These are phyloP conservation scores for Lasiodiplodia theobromae DNA, from an alignment of 2,329 filamentous ascomycete genomes.

Conservation along the genomic window DNA sequence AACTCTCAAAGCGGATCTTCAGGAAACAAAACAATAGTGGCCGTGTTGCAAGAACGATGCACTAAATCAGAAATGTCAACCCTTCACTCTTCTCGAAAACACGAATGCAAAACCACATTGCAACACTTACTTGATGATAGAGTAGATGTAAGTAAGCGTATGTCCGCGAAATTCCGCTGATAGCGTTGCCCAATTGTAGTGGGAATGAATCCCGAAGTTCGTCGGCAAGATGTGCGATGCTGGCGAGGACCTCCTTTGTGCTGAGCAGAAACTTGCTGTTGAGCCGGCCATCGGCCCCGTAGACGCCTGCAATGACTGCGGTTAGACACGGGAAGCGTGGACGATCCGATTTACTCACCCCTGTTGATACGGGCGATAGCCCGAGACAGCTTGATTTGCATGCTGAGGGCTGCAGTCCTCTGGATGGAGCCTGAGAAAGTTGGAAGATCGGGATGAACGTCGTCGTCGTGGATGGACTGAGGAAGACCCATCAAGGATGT, in stretches of 20 bases:
- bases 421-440: slow-evolving; percentile 50
- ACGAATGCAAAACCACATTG: background rate
- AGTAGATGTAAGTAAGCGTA: slow-evolving; percentile 48
- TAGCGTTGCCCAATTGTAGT: slow-evolving; percentile 45
- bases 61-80: slow-evolving; percentile 37
- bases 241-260: slow-evolving; percentile 51
- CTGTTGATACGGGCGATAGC: slow-evolving; percentile 54
- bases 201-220: slow-evolving; percentile 50
- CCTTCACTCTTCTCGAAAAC: background rate
- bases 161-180: slow-evolving; percentile 51
- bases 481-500: slow-evolving; percentile 62
- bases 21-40: slow-evolving; percentile 55
- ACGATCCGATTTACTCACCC: slow-evolving; percentile 43
- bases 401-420: slow-evolving; percentile 49
- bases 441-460: slow-evolving; percentile 58
- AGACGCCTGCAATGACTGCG: slow-evolving; percentile 46
- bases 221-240: slow-evolving; percentile 49
- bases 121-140: slow-evolving; percentile 49
- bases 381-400: slow-evolving; percentile 57
- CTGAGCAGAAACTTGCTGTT: slow-evolving; percentile 47
- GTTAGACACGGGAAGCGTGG: background rate
- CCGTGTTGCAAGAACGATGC: slow-evolving; percentile 50
- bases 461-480: slow-evolving; percentile 58
- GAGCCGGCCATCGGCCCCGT: slow-evolving; percentile 49
- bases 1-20: slow-evolving; percentile 44